Evolutionary conservation across 306 rosid genomes (phyloP).

Genomic region (Cicer yamashitae): DNA sequence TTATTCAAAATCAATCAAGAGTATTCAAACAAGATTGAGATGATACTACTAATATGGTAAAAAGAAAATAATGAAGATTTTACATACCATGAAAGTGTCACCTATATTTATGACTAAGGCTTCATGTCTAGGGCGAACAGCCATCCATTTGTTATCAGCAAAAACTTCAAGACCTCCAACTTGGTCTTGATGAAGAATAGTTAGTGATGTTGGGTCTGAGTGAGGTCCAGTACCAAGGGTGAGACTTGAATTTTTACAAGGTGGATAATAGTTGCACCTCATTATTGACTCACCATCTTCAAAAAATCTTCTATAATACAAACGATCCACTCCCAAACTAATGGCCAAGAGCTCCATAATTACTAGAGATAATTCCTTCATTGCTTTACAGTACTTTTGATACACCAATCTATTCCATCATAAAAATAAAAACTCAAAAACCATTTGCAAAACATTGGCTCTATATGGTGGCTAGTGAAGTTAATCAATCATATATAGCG

Average conservation of each 20-base stretch:
- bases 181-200: constrained; percentile 85
- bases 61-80: no score
- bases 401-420: constrained; percentile 59
- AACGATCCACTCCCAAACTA: constrained; percentile 68
- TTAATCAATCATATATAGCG: background rate
- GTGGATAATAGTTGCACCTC: constrained; percentile 83
- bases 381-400: constrained; percentile 73
- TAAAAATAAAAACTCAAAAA: background rate
- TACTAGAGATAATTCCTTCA: constrained; percentile 53
- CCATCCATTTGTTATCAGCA: constrained; percentile 61
- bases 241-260: constrained; percentile 59
- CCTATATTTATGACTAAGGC: constrained; percentile 80
- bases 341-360: constrained; percentile 74
- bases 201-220: constrained; percentile 77
- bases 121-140: constrained; percentile 65
- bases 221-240: constrained; percentile 88
- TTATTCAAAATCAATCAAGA: no score
- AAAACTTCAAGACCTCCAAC: constrained; percentile 78
- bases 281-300: constrained; percentile 75
- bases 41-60: no score
- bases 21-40: no score
- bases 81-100: constrained; percentile 74
- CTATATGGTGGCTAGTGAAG: background rate
- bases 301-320: constrained; percentile 55
- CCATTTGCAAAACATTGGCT: background rate